A percentile compares a stretch with the other conserved stretches of the same genome.
Evolutionary conservation across 1,284 basidiomycete species (phyloP).

Genomic region (Fomitopsis palustris): DNA sequence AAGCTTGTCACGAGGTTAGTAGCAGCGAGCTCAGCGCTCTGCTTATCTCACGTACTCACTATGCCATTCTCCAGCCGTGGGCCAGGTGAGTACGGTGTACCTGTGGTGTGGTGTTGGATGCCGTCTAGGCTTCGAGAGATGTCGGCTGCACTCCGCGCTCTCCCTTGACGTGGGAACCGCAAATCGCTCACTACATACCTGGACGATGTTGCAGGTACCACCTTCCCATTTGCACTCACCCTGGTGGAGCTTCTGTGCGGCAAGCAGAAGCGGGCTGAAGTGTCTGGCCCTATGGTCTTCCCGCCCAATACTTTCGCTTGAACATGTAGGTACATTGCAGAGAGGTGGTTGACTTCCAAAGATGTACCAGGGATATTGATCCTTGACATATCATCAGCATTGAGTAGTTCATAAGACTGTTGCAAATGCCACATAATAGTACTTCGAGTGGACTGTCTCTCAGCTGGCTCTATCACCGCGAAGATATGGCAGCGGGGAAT

Average conservation of each 20-base stretch:
- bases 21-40: background rate
- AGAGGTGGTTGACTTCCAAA: too few relatives aligned
- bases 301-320: conserved; percentile 44
- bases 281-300: conserved; percentile 76
- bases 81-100: conserved; percentile 48
- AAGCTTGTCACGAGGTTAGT: conserved; percentile 74
- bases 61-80: conserved; percentile 52
- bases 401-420: too few relatives aligned
- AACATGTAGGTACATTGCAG: background rate
- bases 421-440: too few relatives aligned
- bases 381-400: too few relatives aligned
- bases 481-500: too few relatives aligned
- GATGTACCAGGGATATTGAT: too few relatives aligned
- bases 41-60: conserved; percentile 9
- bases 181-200: background rate
- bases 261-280: conserved; percentile 59
- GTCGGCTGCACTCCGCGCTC: too few relatives aligned
- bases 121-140: background rate
- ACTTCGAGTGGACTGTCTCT: too few relatives aligned
- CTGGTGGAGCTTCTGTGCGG: conserved; percentile 43
- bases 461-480: too few relatives aligned
- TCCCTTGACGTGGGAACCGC: too few relatives aligned
- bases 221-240: conserved; percentile 23
- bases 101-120: background rate
- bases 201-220: conserved; percentile 54